Conservation (phyloP, 2,329 filamentous ascomycete genomes). For the Diaporthe citri region DNA sequence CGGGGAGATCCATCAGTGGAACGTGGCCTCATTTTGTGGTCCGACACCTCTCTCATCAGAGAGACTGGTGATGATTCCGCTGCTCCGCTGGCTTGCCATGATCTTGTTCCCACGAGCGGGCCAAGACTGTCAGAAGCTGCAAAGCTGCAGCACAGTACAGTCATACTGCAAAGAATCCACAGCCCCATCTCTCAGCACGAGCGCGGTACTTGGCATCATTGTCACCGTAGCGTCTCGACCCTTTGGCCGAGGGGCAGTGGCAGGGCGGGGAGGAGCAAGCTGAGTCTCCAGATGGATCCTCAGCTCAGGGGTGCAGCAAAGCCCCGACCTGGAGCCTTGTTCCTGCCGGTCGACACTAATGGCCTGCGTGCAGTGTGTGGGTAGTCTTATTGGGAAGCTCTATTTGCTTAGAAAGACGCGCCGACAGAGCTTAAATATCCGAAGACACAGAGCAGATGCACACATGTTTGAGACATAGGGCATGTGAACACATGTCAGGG, state of each 20-base stretch:
- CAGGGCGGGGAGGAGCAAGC: slow-evolving; percentile 21
- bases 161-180: slow-evolving; percentile 30
- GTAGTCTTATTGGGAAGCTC: background rate
- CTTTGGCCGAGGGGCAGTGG: background rate
- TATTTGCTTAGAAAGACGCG: background rate
- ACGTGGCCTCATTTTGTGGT: slow-evolving; percentile 28
- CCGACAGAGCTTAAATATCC: background rate
- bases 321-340: slow-evolving; percentile 14
- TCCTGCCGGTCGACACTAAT: slow-evolving; percentile 31
- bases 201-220: slow-evolving; percentile 1
- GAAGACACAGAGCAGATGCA: background rate
- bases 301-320: slow-evolving; percentile 37
- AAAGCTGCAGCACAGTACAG: slow-evolving; percentile 1
- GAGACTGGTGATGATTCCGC: background rate
- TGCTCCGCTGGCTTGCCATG: slow-evolving; percentile 4
- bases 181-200: slow-evolving; percentile 33
- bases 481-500: background rate
- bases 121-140: background rate
- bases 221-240: slow-evolving; percentile 1
- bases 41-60: slow-evolving; percentile 13
- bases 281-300: slow-evolving; percentile 32
- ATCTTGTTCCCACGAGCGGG: background rate
- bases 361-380: slow-evolving; percentile 16
- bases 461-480: background rate
- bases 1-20: slow-evolving; percentile 15